Conservation (phyloP, 805 yeast genomes). For the Scheffersomyces amazonensis region DNA sequence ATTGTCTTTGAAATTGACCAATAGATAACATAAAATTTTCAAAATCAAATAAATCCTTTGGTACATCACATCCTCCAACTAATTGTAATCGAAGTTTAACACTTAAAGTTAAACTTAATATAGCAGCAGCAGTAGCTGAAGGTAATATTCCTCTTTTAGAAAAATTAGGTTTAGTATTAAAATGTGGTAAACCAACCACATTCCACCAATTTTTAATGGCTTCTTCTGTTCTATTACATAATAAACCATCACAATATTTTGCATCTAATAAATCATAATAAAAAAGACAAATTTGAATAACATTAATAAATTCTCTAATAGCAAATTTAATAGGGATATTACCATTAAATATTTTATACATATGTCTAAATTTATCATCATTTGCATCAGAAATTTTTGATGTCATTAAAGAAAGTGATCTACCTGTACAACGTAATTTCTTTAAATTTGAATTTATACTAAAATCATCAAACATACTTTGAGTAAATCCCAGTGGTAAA, state of each 20-base stretch:
- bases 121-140: constrained; percentile 70
- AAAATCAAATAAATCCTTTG: constrained; percentile 81
- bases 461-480: constrained; percentile 54
- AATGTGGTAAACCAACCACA: constrained; percentile 56
- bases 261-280: constrained; percentile 75
- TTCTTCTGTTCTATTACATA: constrained; percentile 72
- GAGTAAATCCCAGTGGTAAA: constrained; percentile 57
- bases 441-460: constrained; percentile 74
- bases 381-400: constrained; percentile 68
- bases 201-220: constrained; percentile 85
- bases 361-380: constrained; percentile 75
- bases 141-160: constrained; percentile 57
- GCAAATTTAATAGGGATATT: constrained; percentile 61
- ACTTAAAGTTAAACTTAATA: constrained; percentile 73
- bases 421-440: constrained; percentile 77
- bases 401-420: constrained; percentile 73
- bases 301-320: constrained; percentile 66
- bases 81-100: constrained; percentile 57
- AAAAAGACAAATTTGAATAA: constrained; percentile 72
- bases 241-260: constrained; percentile 74
- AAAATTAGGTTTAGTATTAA: constrained; percentile 32
- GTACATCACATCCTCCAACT: constrained; percentile 48
- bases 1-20: constrained; percentile 74
- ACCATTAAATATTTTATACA: constrained; percentile 57
- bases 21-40: constrained; percentile 66